Base-by-base conservation (phyloP, 1,139 yeast species). In the Nadsonia starkeyi-henricii region DNA sequence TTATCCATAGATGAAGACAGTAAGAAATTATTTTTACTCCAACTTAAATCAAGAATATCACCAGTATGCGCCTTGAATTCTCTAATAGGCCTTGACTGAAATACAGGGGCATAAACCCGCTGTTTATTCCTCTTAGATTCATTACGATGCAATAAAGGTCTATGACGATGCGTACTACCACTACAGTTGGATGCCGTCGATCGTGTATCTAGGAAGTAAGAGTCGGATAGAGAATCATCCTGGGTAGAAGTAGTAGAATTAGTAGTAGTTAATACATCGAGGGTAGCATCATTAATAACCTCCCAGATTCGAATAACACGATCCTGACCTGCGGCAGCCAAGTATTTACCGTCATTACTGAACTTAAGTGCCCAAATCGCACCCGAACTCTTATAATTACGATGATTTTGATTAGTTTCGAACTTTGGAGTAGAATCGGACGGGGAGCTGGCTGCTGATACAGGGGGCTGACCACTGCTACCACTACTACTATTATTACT, bases 11-110 rank as follows among this genome's bases (percentile, higher is more conserved):
- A 82, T 2, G 94, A 82, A 0, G 94, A 74, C 1, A 88, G 62
- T 33, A 89, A 63, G 55, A 89, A 89, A 59, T 81, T 82, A 64
- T 88, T 88, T 56, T 82, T 83, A 50, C 94, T 82, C 97, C 97
- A 89, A 57, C 85, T 85, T 43, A 89, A 61, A 12, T 85, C 78
- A 37, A 86, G 65, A 23, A 89, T 73, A 53, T 85, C 83, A 46
- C 76, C 75, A 0, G 75, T 65, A 62, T 89, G 97, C 23, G 86
- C 94, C 45, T 62, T 65, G 53, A 78, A 82, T 19, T 74, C 73
- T 30, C 77, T 70, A 15, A 73, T 62, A 0, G 96, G 96, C 26
- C 63, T 63, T n/a, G 78, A 76, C 56, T 80, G 82, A 62, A 89
- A 88, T 1, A 89, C 85, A 0, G 96, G 93, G 0, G 95, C 94